Conservation (phyloP, 1,284 basidiomycete species). For the Schizophyllum amplum region DNA sequence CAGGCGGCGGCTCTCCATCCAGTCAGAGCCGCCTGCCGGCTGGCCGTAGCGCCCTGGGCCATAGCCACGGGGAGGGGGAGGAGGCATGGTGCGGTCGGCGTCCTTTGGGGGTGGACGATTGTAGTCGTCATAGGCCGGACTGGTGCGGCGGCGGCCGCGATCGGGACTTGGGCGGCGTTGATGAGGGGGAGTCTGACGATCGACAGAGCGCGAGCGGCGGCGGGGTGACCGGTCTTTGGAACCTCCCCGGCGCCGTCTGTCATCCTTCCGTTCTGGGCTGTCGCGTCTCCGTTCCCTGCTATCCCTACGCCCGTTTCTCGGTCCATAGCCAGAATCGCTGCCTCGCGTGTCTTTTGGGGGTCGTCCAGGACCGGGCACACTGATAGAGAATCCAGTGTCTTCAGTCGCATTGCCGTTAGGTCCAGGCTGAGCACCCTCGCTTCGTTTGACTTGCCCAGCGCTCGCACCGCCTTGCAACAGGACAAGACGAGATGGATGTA, state of each 20-base stretch:
- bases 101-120: constrained; percentile 21
- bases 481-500: constrained; percentile 56
- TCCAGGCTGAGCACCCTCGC: neutral
- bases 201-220: neutral
- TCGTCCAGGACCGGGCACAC: constrained; percentile 22
- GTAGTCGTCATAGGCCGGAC: constrained; percentile 42
- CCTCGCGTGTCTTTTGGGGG: constrained; percentile 9
- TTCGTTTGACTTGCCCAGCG: neutral
- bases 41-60: constrained; percentile 15
- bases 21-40: constrained; percentile 32
- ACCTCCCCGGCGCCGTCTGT: constrained; percentile 3
- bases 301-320: constrained; percentile 4
- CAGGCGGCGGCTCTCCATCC: constrained; percentile 53
- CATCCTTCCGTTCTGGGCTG: neutral
- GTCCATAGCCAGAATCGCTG: constrained; percentile 11
- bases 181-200: constrained; percentile 18
- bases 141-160: constrained; percentile 23
- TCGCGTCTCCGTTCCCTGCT: neutral
- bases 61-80: constrained; percentile 23
- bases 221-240: neutral
- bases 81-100: constrained; percentile 32
- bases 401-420: neutral
- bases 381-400: neutral
- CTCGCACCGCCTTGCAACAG: constrained; percentile 28
- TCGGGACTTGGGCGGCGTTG: constrained; percentile 18